Percentiles rank a stretch among this genome's conserved stretches.
Conservation (phyloP, 108 stramenopile species). For the Epithemia pelagica region DNA sequence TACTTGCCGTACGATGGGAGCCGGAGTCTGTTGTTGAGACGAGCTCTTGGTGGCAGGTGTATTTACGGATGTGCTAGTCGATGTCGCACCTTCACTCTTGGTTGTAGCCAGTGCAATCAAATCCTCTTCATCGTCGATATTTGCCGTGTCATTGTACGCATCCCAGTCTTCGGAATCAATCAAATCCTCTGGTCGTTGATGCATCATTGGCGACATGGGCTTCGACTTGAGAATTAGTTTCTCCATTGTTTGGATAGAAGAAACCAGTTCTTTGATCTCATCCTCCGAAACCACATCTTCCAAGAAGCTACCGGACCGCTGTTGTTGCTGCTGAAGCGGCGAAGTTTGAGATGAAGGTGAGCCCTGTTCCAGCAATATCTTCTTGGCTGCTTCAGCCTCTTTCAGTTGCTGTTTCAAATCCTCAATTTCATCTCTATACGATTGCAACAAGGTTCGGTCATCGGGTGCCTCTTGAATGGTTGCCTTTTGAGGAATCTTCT, state of each 20-base stretch:
- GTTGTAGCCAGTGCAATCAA: slow-evolving; percentile 25
- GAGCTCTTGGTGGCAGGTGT: neutral
- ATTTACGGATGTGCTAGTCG: neutral
- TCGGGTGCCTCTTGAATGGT: slow-evolving; percentile 55
- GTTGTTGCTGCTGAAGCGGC: neutral
- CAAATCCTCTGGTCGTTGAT: slow-evolving; percentile 9
- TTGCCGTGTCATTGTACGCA: slow-evolving; percentile 2
- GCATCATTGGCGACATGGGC: slow-evolving; percentile 10
- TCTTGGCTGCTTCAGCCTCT: slow-evolving; percentile 33
- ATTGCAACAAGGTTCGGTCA: slow-evolving; percentile 73
- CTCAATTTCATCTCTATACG: slow-evolving; percentile 77
- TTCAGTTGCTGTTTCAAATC: slow-evolving; percentile 71
- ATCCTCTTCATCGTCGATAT: slow-evolving; percentile 32
- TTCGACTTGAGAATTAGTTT: slow-evolving; percentile 61
- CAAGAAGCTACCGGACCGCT: neutral
- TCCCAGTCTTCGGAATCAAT: slow-evolving; percentile 20
- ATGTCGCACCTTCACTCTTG: neutral
- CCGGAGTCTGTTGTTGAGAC: neutral
- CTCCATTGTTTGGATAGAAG: slow-evolving; percentile 77
- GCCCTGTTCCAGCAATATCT: slow-evolving; percentile 13
- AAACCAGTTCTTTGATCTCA: slow-evolving; percentile 57
- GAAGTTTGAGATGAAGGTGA: neutral
- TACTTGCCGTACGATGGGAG: neutral
- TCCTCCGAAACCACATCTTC: slow-evolving; percentile 32
- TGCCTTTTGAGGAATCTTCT: slow-evolving; percentile 84